A percentile compares a stretch with the other conserved stretches of the same genome.
Conservation (phyloP, 1,284 basidiomycete species). For the Ceratobasidium sp. region DNA sequence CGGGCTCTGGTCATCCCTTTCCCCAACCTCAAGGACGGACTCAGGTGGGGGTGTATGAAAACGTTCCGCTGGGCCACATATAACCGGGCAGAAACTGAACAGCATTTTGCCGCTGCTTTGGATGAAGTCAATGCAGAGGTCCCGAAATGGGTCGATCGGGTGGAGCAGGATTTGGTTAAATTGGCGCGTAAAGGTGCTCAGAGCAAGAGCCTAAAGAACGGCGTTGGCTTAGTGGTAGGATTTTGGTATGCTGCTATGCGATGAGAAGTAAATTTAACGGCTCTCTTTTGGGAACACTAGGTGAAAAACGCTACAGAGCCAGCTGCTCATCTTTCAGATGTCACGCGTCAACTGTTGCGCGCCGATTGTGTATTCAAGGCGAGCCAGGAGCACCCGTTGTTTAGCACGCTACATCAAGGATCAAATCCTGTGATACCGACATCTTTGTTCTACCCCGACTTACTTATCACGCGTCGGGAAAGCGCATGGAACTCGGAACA, state of each 20-base stretch:
- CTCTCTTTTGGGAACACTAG: background rate
- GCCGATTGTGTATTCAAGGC: constrained; percentile 8
- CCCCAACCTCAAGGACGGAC: constrained; percentile 5
- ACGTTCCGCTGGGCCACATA: background rate
- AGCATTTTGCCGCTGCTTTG: background rate
- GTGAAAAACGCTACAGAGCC: background rate
- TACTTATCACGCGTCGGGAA: background rate
- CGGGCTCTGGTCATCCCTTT: background rate
- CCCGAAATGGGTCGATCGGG: background rate
- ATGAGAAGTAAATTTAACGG: background rate
- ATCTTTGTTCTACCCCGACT: constrained; percentile 4
- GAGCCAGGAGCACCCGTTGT: background rate
- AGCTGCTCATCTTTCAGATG: background rate
- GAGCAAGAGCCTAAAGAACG: background rate
- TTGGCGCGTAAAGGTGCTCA: background rate
- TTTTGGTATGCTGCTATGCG: background rate
- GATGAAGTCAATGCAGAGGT: background rate
- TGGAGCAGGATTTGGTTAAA: background rate
- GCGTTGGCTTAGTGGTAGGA: background rate
- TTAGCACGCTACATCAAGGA: background rate
- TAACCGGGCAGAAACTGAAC: background rate
- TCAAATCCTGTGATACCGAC: background rate
- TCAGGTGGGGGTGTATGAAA: background rate
- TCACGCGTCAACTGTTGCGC: background rate
- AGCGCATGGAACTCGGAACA: background rate